Base-by-base conservation (phyloP, 2,329 filamentous ascomycete species). In the Neofusicoccum cordaticola region DNA sequence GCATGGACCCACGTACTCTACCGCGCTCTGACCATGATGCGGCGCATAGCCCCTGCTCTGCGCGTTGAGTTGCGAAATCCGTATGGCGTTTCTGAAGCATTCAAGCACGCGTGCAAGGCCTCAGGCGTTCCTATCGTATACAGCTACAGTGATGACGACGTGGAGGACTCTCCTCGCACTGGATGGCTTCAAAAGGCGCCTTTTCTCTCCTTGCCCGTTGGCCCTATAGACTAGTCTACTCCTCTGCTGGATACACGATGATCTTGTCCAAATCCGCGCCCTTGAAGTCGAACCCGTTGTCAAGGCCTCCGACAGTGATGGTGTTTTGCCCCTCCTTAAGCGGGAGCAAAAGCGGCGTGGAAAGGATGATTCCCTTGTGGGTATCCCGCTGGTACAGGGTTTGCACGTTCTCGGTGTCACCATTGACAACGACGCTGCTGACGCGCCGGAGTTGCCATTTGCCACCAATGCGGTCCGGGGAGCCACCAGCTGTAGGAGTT, bases 361-460 rank as follows among this genome's bases (percentile, higher is more conserved):
- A 86, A 2, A 88, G 68, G 22, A 88, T 80, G 12, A 88, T 82
- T 0, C 86, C 84, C 74, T 88, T 88, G 69, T 85, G 82, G 0
- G 83, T 84, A 64, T 87, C 83, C 50, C 84, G 77, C 74, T 85
- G 82, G 68, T 79, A 84, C 19, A 85, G 70, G 6, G 82, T 82
- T 67, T 85, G 76, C 2, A 85, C 76, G 31, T 80, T 78, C 52
- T 83, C 77, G 0, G 75, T 80, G 58, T 81, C 77, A 2, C 79
- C 82, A 66, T 86, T 88, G 2, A 88, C 83, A 0, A 87, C 76
- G 1, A 88, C 85, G 53, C 85, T 86, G 69, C 82, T 83, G 64
- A 88, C 84, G 9, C 86, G 81, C 4, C 86, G 81, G 5, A 88
- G 75, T 66, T 86, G 84, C 85, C 85, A 88, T 0, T 78, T 74